Base-by-base conservation (phyloP, 2,329 filamentous ascomycete genomes). In the Phaeosphaeriaceae sp. region DNA sequence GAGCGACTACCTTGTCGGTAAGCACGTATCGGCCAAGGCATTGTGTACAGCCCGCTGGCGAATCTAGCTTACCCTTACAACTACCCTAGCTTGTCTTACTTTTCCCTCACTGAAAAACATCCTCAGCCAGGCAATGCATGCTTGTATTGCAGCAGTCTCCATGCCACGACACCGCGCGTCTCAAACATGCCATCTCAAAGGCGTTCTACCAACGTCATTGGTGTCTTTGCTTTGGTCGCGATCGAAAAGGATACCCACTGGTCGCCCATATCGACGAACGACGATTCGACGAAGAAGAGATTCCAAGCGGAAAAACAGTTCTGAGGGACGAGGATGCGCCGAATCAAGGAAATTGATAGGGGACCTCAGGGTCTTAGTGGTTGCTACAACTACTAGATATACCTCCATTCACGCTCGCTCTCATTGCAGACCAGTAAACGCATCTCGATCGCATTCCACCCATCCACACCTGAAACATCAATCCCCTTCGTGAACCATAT, bases 241-340 rank as follows among this genome's bases (percentile, higher is more conserved):
- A 72, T 73, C 48, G 52, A n/a, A 40, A 43, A 23, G 13, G 19
- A 2, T 47, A 53, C 56, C 68, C 63, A 61, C 63, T 43, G 47
- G 60, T 65, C 70, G 64, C 61, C 60, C 23, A 19, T 61, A 74
- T 72, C 73, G 67, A 68, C 70, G 67, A 75, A 72, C 71, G 50
- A 57, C 9, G 13, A 35, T 13, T 21, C 32, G 46, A 53, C 46
- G 52, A 54, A 44, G 52, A 28, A 54, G 44, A 55, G 19, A 11
- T 28, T 51, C 54, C 28, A 40, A 58, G 51, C 54, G 46, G 58
- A 7, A 64, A 40, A 48, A 50, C 52, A 51, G 49, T 50, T 28
- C 24, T 46, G 40, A 52, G 35, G 50, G 48, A 56, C 48, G 50
- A 53, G 57, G 54, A 42, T 58, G 60, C 49, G 60, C 58, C 42